Evolutionary conservation across 768 basidiomycete species (phyloP).

Genomic region (Dioszegia crocea): DNA sequence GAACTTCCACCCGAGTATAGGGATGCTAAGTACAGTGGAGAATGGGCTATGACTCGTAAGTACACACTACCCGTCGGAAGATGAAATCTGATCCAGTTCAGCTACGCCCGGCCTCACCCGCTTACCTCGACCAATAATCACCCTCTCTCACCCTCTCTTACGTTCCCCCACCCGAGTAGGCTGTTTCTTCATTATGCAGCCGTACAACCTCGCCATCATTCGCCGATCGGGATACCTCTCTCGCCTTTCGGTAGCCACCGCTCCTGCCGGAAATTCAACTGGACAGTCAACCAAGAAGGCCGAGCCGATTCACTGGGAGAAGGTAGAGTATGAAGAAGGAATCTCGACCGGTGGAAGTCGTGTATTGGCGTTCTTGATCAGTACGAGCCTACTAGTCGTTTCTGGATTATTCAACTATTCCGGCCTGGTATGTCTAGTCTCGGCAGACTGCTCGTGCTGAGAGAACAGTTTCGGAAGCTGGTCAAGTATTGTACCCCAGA

Average conservation of each 20-base stretch:
- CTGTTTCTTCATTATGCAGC: constrained; percentile 54
- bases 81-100: neutral
- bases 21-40: neutral
- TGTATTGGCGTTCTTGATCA: no score
- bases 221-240: constrained; percentile 50
- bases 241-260: neutral
- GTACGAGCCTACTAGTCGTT: constrained; percentile 14
- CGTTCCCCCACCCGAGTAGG: constrained; percentile 36
- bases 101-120: constrained; percentile 31
- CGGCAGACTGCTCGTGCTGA: neutral
- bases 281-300: neutral
- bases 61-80: no score
- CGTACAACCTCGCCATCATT: constrained; percentile 56
- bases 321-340: no score
- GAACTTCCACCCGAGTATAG: constrained; percentile 49
- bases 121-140: constrained; percentile 14
- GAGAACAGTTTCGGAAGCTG: constrained; percentile 4
- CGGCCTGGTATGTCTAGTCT: constrained; percentile 8
- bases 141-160: constrained; percentile 27
- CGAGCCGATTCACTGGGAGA: no score
- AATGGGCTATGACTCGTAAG: constrained; percentile 8
- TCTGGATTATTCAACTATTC: constrained; percentile 30
- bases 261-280: no score
- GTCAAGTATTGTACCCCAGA: constrained; percentile 11
- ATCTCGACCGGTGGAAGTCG: no score